These are phyloP conservation scores for Pilatotrama ljubarskyi DNA, from an alignment of 768 basidiomycete species.

Conservation along the genomic window DNA sequence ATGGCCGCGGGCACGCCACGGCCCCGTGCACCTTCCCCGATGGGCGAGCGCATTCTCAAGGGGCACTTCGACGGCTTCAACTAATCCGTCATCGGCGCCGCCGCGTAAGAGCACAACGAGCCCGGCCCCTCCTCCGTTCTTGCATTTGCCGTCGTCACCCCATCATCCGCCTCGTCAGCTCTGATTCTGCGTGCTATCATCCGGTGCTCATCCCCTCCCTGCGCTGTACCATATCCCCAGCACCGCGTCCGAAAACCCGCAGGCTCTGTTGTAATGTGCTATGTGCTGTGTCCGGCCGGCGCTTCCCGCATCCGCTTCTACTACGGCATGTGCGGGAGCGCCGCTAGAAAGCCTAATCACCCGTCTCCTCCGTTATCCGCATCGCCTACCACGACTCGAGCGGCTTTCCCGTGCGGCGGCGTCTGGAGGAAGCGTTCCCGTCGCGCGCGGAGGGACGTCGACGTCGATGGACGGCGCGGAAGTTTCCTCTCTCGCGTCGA, in stretches of 20 bases:
- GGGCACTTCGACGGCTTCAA: conserved; percentile 92
- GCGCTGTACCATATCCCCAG: conserved; percentile 6
- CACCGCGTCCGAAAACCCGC: conserved; percentile 5
- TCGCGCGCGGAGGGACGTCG: background rate
- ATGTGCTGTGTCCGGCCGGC: background rate
- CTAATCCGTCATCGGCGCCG: no score
- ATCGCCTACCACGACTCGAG: no score
- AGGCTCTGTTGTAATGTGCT: conserved; percentile 1
- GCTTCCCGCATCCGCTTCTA: background rate
- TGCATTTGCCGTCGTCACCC: background rate
- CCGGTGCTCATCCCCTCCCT: background rate
- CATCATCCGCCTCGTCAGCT: background rate
- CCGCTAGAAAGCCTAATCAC: background rate
- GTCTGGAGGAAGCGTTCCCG: background rate
- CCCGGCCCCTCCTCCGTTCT: background rate
- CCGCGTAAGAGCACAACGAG: no score
- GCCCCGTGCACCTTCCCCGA: conserved; percentile 71
- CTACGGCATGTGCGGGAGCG: background rate
- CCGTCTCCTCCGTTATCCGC: background rate
- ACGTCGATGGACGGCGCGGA: background rate
- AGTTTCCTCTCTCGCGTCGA: no score
- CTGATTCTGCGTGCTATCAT: background rate
- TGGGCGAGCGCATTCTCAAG: conserved; percentile 90
- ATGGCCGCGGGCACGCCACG: conserved; percentile 49
- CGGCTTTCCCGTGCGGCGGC: no score